Conservation (phyloP, 2,329 filamentous ascomycete species). For the Alternaria alternata region DNA sequence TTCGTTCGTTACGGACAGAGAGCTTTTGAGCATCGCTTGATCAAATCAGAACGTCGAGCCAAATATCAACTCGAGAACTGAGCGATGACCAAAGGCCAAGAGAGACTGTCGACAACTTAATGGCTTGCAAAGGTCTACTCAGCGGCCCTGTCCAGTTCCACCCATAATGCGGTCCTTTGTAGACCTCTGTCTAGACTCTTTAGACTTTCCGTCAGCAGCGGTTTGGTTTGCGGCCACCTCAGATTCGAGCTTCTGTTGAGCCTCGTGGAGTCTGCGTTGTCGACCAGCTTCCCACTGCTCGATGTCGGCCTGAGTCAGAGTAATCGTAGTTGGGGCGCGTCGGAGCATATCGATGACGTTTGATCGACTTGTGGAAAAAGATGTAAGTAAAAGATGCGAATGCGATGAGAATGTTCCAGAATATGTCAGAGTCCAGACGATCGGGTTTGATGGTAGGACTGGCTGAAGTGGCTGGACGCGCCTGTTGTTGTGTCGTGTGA, state of each 20-base stretch:
- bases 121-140: background rate
- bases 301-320: slow-evolving; percentile 74
- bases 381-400: background rate
- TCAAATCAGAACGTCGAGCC: background rate
- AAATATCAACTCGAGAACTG: too few relatives aligned
- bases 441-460: background rate
- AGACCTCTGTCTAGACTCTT: slow-evolving; percentile 29
- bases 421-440: background rate
- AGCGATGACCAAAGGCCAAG: too few relatives aligned
- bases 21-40: background rate
- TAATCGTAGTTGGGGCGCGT: slow-evolving; percentile 71
- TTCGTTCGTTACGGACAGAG: background rate
- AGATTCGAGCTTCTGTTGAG: slow-evolving; percentile 30
- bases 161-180: slow-evolving; percentile 48
- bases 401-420: background rate
- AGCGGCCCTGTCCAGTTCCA: slow-evolving; percentile 21
- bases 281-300: slow-evolving; percentile 73
- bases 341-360: slow-evolving; percentile 64
- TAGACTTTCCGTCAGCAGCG: slow-evolving; percentile 23
- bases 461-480: background rate
- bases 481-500: background rate
- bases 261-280: slow-evolving; percentile 43
- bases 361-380: background rate
- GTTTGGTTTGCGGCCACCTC: slow-evolving; percentile 25
- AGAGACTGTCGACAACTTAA: too few relatives aligned